Conservation (phyloP, 768 basidiomycete genomes). For the Russula griseocarnosa region DNA sequence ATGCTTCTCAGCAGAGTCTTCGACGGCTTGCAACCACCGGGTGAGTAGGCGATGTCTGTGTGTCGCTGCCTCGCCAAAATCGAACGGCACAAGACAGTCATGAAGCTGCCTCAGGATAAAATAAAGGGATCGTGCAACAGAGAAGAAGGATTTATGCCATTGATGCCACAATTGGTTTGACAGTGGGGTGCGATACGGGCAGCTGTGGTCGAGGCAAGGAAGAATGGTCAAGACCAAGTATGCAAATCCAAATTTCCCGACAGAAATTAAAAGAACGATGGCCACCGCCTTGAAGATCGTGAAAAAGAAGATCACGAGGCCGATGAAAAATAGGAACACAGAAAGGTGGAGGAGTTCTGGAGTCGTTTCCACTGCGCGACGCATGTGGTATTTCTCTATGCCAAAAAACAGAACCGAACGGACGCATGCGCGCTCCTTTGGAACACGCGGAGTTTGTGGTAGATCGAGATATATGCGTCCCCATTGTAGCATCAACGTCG, state of each 20-base stretch:
- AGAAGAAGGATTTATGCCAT: not conserved
- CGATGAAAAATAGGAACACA: constrained; percentile 23
- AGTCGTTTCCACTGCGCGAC: constrained; percentile 2
- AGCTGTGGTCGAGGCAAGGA: constrained; percentile 13
- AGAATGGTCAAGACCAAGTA: constrained; percentile 17
- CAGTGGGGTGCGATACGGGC: constrained; percentile 26
- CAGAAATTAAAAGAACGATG: not conserved
- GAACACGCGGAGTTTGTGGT: constrained; percentile 22
- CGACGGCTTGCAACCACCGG: not conserved
- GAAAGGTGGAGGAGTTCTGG: constrained; percentile 33
- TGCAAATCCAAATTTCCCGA: constrained; percentile 6
- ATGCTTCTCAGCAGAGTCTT: not conserved
- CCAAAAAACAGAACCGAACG: constrained; percentile 19
- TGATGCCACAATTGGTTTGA: constrained; percentile 16
- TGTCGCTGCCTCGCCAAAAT: not conserved
- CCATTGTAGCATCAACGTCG: constrained; percentile 24
- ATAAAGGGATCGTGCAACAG: not conserved
- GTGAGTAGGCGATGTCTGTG: not conserved
- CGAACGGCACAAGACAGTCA: not conserved
- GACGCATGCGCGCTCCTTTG: constrained; percentile 16
- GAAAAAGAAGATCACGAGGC: constrained; percentile 19
- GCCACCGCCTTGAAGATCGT: constrained; percentile 12
- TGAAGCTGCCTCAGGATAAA: not conserved
- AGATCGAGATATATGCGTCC: constrained; percentile 16
- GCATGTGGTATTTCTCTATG: constrained; percentile 7